A percentile compares a stretch with the other conserved stretches of the same genome.
Conservation (phyloP, 371 early-diverging fungal genomes). For the Massospora cicadina region DNA sequence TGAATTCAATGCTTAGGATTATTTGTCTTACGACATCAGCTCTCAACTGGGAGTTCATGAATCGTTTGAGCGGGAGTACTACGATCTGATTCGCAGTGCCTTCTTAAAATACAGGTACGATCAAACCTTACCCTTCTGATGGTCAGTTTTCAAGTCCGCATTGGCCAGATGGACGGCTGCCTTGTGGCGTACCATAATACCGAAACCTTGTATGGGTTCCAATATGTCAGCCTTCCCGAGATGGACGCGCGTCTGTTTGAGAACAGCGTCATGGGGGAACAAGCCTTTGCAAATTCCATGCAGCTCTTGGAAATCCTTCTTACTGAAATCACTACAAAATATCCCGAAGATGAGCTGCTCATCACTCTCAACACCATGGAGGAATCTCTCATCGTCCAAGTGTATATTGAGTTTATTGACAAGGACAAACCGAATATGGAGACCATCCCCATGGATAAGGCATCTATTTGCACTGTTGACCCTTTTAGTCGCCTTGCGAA, state of each 20-base stretch:
- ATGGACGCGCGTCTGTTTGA: slow-evolving; percentile 80
- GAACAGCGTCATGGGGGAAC: slow-evolving; percentile 43
- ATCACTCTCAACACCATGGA: slow-evolving; percentile 22
- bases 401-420: slow-evolving; percentile 23
- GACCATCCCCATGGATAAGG: background rate
- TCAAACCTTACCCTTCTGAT: background rate
- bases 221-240: slow-evolving; percentile 70
- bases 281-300: slow-evolving; percentile 41
- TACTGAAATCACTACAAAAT: slow-evolving; percentile 34
- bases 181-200: slow-evolving; percentile 91
- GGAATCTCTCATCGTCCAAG: slow-evolving; percentile 7
- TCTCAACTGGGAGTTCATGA: slow-evolving; percentile 39
- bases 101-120: slow-evolving; percentile 63
- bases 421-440: slow-evolving; percentile 17
- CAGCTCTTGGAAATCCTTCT: slow-evolving; percentile 41
- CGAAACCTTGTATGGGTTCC: slow-evolving; percentile 78
- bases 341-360: slow-evolving; percentile 28
- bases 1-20: slow-evolving; percentile 15
- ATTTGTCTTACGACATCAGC: slow-evolving; percentile 36
- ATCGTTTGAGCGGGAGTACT: slow-evolving; percentile 85
- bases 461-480: background rate
- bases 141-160: slow-evolving; percentile 67
- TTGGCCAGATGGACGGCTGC: slow-evolving; percentile 93
- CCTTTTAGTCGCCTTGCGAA: slow-evolving; percentile 15
- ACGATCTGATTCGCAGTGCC: slow-evolving; percentile 78